Evolutionary conservation across 1,284 basidiomycete genomes (phyloP).

Genomic region (Paramarasmius palmivorus): DNA sequence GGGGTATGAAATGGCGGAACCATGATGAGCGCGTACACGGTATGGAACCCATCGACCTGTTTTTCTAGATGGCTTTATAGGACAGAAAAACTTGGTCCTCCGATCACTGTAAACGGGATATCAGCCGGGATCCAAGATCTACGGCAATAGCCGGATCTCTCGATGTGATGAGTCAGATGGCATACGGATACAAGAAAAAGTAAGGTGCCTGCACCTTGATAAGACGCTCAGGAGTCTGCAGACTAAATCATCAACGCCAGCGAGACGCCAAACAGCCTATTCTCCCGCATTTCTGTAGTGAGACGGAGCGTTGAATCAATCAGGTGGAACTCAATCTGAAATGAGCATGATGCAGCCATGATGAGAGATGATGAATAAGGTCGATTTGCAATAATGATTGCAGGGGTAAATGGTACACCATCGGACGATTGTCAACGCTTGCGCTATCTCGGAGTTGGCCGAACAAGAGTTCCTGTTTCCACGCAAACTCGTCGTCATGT

Average conservation of each 20-base stretch:
- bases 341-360: too few relatives aligned
- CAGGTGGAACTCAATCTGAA: constrained; percentile 7
- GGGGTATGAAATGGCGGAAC: constrained; percentile 17
- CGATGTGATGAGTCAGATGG: not conserved
- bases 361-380: not conserved
- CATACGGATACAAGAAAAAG: too few relatives aligned
- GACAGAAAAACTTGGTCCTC: not conserved
- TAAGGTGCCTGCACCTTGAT: too few relatives aligned
- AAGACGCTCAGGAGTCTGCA: too few relatives aligned
- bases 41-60: constrained; percentile 20
- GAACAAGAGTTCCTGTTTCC: not conserved
- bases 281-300: too few relatives aligned
- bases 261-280: too few relatives aligned
- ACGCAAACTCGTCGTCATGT: not conserved
- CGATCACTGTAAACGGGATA: not conserved
- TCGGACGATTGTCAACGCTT: not conserved
- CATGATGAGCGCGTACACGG: constrained; percentile 3
- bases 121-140: constrained; percentile 1
- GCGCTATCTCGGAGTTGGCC: not conserved
- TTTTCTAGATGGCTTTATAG: constrained; percentile 24
- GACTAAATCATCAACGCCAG: too few relatives aligned
- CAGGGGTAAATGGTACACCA: not conserved
- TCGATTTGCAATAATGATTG: not conserved
- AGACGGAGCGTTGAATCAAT: constrained; percentile 1
- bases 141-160: constrained; percentile 3